These are phyloP conservation scores for Geopyxis carbonaria DNA, from an alignment of 495 filamentous ascomycete species.

Conservation along the genomic window DNA sequence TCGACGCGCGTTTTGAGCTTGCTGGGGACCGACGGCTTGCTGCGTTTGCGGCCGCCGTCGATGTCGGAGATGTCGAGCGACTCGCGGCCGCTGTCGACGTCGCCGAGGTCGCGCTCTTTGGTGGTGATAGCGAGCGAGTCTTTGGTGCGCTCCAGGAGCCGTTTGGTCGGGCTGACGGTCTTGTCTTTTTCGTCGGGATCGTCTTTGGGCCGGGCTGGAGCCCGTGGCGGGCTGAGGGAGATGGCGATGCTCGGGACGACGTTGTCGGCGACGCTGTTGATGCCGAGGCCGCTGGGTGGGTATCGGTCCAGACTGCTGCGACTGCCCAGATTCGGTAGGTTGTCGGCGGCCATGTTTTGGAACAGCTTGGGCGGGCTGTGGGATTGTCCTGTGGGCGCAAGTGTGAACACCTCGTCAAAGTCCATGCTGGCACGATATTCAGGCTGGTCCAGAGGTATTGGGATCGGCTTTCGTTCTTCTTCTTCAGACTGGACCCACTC, in stretches of 20 bases:
- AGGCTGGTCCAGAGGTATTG: conserved; percentile 1
- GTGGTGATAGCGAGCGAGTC: background rate
- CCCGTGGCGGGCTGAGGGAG: conserved; percentile 18
- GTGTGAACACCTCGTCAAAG: conserved; percentile 16
- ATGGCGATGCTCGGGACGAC: conserved; percentile 24
- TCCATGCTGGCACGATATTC: conserved; percentile 4
- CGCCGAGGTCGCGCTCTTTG: conserved; percentile 2
- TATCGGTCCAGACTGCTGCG: conserved; percentile 13
- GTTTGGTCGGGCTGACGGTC: conserved; percentile 17
- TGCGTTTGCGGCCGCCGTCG: conserved; percentile 1
- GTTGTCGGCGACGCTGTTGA: conserved; percentile 8
- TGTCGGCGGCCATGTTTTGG: conserved; percentile 3
- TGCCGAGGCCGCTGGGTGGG: background rate
- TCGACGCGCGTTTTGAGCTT: conserved; percentile 21
- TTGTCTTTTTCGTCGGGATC: conserved; percentile 8
- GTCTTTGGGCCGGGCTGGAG: conserved; percentile 9
- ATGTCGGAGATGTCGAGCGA: conserved; percentile 13
- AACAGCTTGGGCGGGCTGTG: conserved; percentile 3
- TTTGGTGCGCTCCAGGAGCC: conserved; percentile 15
- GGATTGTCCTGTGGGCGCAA: conserved; percentile 6
- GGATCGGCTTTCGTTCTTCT: conserved; percentile 1
- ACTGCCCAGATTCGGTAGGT: conserved; percentile 6
- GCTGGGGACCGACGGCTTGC: conserved; percentile 6
- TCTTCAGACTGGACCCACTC: conserved; percentile 13
- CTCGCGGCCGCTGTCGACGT: conserved; percentile 14